phyloP scores from a whole-genome alignment of 139 green algal species.

The Zygnema circumcarinatum region DNA sequence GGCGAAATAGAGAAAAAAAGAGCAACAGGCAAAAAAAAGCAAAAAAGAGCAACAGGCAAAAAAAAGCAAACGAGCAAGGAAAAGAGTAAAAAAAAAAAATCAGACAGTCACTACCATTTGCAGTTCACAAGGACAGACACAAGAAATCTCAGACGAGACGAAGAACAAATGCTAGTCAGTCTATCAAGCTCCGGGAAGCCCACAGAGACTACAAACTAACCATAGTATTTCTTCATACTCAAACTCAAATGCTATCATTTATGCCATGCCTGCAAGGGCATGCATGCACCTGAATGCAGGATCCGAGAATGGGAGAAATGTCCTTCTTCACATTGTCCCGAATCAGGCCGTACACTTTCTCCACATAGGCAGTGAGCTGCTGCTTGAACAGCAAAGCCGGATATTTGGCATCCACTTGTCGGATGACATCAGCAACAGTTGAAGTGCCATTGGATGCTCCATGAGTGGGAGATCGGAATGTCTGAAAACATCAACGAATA shows the following conservation, averaged over 20 bases:
- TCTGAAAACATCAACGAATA: too few relatives aligned
- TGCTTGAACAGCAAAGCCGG: slow-evolving; percentile 99
- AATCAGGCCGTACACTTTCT: slow-evolving; percentile 98
- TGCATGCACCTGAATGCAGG: slow-evolving; percentile 75
- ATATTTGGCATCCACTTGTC: slow-evolving; percentile 97
- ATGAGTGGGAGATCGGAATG: slow-evolving; percentile 8
- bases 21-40: not conserved
- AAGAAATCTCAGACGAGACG: too few relatives aligned
- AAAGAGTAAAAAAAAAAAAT: too few relatives aligned
- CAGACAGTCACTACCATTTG: too few relatives aligned
- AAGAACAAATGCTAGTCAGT: too few relatives aligned
- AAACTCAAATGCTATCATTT: too few relatives aligned
- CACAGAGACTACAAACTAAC: too few relatives aligned
- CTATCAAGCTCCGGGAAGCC: too few relatives aligned
- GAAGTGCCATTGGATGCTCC: slow-evolving; percentile 4
- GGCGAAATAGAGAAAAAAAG: not conserved
- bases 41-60: not conserved
- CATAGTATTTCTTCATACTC: too few relatives aligned
- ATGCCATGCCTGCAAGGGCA: too few relatives aligned
- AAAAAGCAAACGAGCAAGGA: not conserved
- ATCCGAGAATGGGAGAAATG: slow-evolving; percentile 82
- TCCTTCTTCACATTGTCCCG: slow-evolving; percentile 98
- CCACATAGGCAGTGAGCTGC: slow-evolving; percentile 96
- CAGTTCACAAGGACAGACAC: too few relatives aligned
- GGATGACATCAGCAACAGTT: not conserved